A percentile compares a stretch with the other conserved stretches of the same genome.
Evolutionary conservation across 179 eudicot species (phyloP).

Genomic region (Beta corolliflora): DNA sequence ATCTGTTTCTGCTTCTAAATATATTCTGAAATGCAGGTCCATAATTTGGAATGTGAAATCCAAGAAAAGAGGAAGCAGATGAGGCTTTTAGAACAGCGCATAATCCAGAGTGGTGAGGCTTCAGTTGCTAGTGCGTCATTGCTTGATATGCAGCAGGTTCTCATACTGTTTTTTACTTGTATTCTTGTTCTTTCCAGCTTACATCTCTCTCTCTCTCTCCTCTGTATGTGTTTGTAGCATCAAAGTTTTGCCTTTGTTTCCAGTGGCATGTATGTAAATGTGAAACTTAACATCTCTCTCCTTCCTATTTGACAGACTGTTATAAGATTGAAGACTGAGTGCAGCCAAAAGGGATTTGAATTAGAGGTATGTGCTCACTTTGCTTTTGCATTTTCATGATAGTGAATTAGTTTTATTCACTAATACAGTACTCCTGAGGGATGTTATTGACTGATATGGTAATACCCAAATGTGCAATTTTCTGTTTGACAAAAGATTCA

Average conservation of each 20-base stretch:
- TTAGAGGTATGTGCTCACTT: conserved; percentile 67
- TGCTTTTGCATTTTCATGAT: neutral
- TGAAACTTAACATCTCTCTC: neutral
- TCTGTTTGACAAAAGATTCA: neutral
- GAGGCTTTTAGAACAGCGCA: conserved; percentile 86
- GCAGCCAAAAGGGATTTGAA: conserved; percentile 87
- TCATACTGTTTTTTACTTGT: conserved; percentile 11
- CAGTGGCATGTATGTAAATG: neutral
- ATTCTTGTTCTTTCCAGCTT: neutral
- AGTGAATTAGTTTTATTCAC: neutral
- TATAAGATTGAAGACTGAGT: conserved; percentile 78
- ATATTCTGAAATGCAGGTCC: conserved; percentile 50
- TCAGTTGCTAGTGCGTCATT: conserved; percentile 79
- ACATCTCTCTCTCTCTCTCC: neutral
- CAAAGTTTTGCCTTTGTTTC: neutral
- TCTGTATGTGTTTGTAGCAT: neutral
- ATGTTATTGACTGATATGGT: neutral
- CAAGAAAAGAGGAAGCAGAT: conserved; percentile 82
- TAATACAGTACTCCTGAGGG: neutral
- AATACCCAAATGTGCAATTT: neutral
- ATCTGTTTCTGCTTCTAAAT: neutral
- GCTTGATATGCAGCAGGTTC: conserved; percentile 95
- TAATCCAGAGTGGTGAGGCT: conserved; percentile 76
- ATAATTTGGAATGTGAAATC: conserved; percentile 83
- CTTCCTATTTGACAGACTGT: conserved; percentile 54